Percentiles rank a stretch among this genome's conserved stretches.
Evolutionary conservation across 2,329 filamentous ascomycete species (phyloP).

Genomic region (Venturiaceae sp.): DNA sequence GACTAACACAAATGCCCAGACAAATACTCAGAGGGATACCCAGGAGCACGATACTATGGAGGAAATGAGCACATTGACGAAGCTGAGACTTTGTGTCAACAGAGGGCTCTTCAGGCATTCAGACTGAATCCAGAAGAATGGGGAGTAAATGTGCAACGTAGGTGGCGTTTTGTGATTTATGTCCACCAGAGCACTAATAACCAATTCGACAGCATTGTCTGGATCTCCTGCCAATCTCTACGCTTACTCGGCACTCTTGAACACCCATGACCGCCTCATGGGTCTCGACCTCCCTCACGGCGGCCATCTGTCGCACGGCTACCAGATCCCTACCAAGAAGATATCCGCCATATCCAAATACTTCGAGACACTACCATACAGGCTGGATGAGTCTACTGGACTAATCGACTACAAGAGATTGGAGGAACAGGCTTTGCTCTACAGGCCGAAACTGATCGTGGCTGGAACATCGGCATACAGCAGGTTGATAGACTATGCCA

Average conservation of each 20-base stretch:
- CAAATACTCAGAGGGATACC: constrained; percentile 99
- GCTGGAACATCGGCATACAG: constrained; percentile 98
- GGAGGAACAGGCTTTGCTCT: constrained; percentile 81
- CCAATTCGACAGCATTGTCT: constrained; percentile 53
- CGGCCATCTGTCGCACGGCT: constrained; percentile 91
- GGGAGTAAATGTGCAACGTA: constrained; percentile 96
- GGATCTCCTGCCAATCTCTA: constrained; percentile 67
- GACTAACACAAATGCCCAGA: constrained; percentile 41
- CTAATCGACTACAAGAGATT: constrained; percentile 96
- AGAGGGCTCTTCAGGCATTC: constrained; percentile 86
- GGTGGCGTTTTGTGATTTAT: constrained; percentile 10
- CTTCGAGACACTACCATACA: constrained; percentile 98
- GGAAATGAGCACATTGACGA: constrained; percentile 98
- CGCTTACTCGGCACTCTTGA: constrained; percentile 88
- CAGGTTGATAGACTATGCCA: constrained; percentile 90
- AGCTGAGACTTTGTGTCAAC: constrained; percentile 92
- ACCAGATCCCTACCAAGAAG: constrained; percentile 74
- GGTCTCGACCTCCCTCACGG: constrained; percentile 93
- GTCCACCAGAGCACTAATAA: neutral
- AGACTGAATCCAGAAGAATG: constrained; percentile 78
- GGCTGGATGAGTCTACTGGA: constrained; percentile 78
- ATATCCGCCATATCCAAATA: constrained; percentile 98
- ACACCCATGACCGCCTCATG: constrained; percentile 92
- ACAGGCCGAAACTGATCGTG: constrained; percentile 91
- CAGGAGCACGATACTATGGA: constrained; percentile 96